Percentiles rank a stretch among this genome's conserved stretches.
Evolutionary conservation across 1,284 basidiomycete species (phyloP).

Genomic region (Trametes pubescens): DNA sequence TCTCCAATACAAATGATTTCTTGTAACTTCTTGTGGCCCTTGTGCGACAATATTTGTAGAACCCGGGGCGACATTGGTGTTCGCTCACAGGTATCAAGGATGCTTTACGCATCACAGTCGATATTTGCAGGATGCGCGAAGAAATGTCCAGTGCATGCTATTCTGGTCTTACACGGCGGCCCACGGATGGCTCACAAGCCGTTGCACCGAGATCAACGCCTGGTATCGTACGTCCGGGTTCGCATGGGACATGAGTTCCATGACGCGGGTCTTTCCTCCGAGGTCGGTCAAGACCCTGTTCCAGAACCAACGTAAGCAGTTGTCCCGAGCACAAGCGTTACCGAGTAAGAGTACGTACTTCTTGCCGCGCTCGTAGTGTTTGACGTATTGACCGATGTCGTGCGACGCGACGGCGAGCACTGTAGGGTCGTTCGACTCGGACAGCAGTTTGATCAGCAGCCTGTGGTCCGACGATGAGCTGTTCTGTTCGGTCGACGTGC

Average conservation of each 20-base stretch:
- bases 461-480: conserved; percentile 48
- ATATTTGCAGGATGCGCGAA: not conserved
- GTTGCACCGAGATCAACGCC: conserved; percentile 86
- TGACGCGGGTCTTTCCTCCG: conserved; percentile 89
- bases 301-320: conserved; percentile 8
- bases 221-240: conserved; percentile 93
- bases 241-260: conserved; percentile 93
- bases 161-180: conserved; percentile 39
- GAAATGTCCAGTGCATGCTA: conserved; percentile 21
- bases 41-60: too few relatives aligned
- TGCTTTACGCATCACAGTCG: not conserved
- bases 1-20: not conserved
- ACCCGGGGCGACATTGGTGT: not conserved
- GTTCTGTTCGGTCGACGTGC: not conserved
- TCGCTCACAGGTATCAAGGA: not conserved
- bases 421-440: conserved; percentile 73
- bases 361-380: conserved; percentile 89
- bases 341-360: conserved; percentile 63
- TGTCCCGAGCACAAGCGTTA: not conserved
- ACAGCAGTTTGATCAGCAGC: conserved; percentile 75
- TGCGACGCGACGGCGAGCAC: conserved; percentile 91
- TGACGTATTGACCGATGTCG: conserved; percentile 94
- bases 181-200: conserved; percentile 86
- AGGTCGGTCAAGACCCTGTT: conserved; percentile 81
- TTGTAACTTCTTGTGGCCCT: not conserved